Evolutionary conservation across 305 asterid species (phyloP).

Genomic region (Striga hermonthica): DNA sequence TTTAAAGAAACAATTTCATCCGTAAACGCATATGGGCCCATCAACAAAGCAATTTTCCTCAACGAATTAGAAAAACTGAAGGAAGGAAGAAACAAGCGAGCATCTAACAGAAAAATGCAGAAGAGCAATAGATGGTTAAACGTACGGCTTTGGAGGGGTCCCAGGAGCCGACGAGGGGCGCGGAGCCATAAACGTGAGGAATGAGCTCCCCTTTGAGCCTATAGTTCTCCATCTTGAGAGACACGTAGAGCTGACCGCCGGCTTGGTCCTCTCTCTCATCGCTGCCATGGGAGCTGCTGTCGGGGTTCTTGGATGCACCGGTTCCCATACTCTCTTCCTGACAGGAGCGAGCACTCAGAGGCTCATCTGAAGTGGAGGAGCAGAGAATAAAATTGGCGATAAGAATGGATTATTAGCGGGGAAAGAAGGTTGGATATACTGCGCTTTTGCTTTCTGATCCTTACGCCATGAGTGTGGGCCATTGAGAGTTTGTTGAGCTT

Average conservation of each 20-base stretch:
- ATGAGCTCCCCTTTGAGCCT: constrained; percentile 62
- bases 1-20: constrained; percentile 19
- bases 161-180: constrained; percentile 90
- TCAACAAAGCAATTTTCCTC: neutral
- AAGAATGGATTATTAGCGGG: constrained; percentile 15
- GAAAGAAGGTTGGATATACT: too few species aligned
- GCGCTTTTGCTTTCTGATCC: too few species aligned
- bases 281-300: constrained; percentile 55
- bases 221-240: constrained; percentile 79
- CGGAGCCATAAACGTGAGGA: constrained; percentile 93
- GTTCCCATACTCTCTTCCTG: constrained; percentile 54
- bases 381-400: constrained; percentile 28
- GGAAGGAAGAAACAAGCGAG: neutral
- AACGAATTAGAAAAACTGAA: neutral
- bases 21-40: constrained; percentile 24
- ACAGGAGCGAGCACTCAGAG: neutral
- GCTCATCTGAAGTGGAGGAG: constrained; percentile 23
- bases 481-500: too few species aligned
- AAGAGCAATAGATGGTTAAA: neutral
- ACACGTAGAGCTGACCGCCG: constrained; percentile 79
- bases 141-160: constrained; percentile 84
- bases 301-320: constrained; percentile 56
- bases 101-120: neutral
- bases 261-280: constrained; percentile 66
- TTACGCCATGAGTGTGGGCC: too few species aligned